These are phyloP conservation scores for Parastagonospora nodorum DNA, from an alignment of 2,329 filamentous ascomycete genomes.

Conservation along the genomic window DNA sequence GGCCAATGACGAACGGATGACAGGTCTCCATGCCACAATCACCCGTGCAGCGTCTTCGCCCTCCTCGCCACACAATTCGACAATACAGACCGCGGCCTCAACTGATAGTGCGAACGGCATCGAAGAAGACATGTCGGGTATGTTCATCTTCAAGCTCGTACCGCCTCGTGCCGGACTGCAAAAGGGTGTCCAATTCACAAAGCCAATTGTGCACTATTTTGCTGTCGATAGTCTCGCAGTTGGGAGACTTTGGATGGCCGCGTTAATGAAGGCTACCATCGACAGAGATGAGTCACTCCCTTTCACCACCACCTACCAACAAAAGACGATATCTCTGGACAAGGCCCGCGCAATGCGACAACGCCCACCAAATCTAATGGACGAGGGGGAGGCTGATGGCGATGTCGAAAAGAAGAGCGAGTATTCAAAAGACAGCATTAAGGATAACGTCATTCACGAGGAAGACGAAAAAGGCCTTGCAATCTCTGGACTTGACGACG, in stretches of 20 bases:
- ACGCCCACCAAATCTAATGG: conserved; percentile 87
- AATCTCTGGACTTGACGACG: conserved; percentile 44
- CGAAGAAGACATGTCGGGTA: conserved; percentile 60
- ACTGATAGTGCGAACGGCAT: conserved; percentile 42
- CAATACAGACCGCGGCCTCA: conserved; percentile 47
- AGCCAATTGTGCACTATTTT: conserved; percentile 96
- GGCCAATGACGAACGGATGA: conserved; percentile 87
- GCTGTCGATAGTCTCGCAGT: conserved; percentile 88
- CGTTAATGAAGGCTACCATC: conserved; percentile 98
- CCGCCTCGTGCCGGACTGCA: conserved; percentile 86
- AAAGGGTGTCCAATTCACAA: conserved; percentile 94
- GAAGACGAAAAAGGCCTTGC: conserved; percentile 47
- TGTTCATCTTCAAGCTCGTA: conserved; percentile 98
- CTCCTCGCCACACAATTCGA: conserved; percentile 56
- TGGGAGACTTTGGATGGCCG: conserved; percentile 96
- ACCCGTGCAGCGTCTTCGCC: conserved; percentile 80
- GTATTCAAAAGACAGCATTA: conserved; percentile 42
- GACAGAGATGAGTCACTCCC: conserved; percentile 80
- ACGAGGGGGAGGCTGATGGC: conserved; percentile 46
- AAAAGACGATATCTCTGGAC: conserved; percentile 90
- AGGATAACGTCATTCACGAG: conserved; percentile 43
- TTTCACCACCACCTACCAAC: conserved; percentile 91
- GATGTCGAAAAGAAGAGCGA: conserved; percentile 36
- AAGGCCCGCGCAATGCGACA: conserved; percentile 89
- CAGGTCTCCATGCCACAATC: conserved; percentile 87